Conservation (phyloP, 495 filamentous ascomycete species). For the Recurvomyces mirabilis region DNA sequence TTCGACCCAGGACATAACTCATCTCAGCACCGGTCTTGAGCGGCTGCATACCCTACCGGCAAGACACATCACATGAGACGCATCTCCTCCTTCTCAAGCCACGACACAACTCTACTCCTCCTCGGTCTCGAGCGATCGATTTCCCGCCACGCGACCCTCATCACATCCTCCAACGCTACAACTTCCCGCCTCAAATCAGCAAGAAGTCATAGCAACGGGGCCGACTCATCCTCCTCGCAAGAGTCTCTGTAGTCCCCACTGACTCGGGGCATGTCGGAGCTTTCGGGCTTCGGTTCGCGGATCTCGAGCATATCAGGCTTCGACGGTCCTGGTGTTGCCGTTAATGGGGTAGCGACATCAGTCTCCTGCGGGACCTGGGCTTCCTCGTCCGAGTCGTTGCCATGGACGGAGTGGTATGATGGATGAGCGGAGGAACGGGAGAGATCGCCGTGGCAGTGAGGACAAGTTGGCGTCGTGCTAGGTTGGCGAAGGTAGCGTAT, state of each 20-base stretch:
- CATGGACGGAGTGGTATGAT: background rate
- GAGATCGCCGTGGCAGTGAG: slow-evolving; percentile 12
- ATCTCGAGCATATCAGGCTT: background rate
- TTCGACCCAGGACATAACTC: no score
- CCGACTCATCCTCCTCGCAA: no score
- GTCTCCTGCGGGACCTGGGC: background rate
- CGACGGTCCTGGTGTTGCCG: no score
- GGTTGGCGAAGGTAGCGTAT: background rate
- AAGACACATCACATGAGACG: background rate
- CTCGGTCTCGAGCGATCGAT: no score
- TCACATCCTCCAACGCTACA: background rate
- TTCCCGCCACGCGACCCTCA: background rate
- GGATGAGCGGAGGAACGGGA: background rate
- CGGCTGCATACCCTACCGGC: background rate
- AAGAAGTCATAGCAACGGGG: no score
- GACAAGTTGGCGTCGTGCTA: slow-evolving; percentile 5
- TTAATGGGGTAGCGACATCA: no score
- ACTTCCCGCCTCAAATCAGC: background rate
- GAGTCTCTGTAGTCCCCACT: no score
- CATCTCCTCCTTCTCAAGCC: background rate
- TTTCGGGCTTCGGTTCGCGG: background rate
- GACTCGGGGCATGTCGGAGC: background rate
- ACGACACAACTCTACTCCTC: background rate
- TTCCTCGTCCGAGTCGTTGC: background rate
- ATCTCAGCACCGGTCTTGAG: no score